phyloP scores from a whole-genome alignment of 495 filamentous ascomycete genomes.

The Podospora comata region DNA sequence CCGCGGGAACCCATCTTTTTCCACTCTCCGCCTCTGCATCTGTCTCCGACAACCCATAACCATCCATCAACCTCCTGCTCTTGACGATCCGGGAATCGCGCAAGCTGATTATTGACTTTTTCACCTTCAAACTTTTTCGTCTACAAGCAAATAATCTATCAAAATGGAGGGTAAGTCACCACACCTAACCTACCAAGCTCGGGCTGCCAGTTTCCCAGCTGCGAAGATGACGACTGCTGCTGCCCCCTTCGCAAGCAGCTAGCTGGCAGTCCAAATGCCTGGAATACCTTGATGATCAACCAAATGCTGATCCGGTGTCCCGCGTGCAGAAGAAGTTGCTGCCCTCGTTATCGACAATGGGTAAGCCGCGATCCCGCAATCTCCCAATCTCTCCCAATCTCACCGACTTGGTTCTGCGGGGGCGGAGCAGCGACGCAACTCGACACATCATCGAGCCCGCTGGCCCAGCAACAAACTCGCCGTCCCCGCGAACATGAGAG shows the following conservation, averaged over 20 bases:
- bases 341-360: slow-evolving; percentile 99
- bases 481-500: slow-evolving; percentile 7
- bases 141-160: slow-evolving; percentile 44
- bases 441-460: slow-evolving; percentile 15
- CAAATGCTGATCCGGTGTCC: slow-evolving; percentile 52
- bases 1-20: slow-evolving; percentile 34
- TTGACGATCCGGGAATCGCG: slow-evolving; percentile 46
- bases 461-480: slow-evolving; percentile 5
- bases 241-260: not conserved
- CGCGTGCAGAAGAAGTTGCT: slow-evolving; percentile 90
- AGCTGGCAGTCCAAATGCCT: not conserved
- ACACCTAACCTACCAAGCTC: slow-evolving; percentile 8
- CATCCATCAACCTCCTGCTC: slow-evolving; percentile 34
- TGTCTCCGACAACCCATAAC: slow-evolving; percentile 34
- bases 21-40: slow-evolving; percentile 35
- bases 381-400: slow-evolving; percentile 25
- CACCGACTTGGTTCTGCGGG: slow-evolving; percentile 30
- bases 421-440: slow-evolving; percentile 26
- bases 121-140: slow-evolving; percentile 35
- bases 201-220: slow-evolving; percentile 4
- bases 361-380: slow-evolving; percentile 57
- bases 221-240: not conserved
- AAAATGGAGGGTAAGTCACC: slow-evolving; percentile 52
- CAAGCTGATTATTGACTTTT: slow-evolving; percentile 38
- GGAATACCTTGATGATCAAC: slow-evolving; percentile 1